phyloP scores from a whole-genome alignment of 1,284 basidiomycete species.

The Moniliella sp. region DNA sequence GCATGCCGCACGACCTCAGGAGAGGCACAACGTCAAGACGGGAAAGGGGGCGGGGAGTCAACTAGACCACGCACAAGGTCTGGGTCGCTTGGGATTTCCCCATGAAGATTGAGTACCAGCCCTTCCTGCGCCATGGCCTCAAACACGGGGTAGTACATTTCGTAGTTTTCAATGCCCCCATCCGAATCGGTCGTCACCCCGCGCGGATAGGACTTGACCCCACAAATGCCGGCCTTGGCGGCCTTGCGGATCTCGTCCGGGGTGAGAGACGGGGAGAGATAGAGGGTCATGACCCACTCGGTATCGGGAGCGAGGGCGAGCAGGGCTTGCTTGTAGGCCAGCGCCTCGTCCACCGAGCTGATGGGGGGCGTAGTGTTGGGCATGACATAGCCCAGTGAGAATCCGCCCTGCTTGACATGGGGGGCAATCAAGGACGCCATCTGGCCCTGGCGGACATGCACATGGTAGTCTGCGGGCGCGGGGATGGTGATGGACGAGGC shows the following conservation, averaged over 20 bases:
- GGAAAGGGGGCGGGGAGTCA: background rate
- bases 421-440: conserved; percentile 59
- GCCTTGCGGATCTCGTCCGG: conserved; percentile 70
- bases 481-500: conserved; percentile 8
- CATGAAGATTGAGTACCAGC: conserved; percentile 93
- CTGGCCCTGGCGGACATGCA: conserved; percentile 74
- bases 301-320: conserved; percentile 54
- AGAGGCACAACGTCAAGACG: background rate
- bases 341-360: conserved; percentile 57
- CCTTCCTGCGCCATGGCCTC: conserved; percentile 76
- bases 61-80: conserved; percentile 41
- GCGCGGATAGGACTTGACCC: conserved; percentile 88
- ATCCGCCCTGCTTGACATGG: conserved; percentile 72
- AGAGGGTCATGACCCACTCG: conserved; percentile 84
- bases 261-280: conserved; percentile 71
- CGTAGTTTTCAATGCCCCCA: conserved; percentile 86
- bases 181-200: conserved; percentile 96
- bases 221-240: conserved; percentile 29
- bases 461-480: conserved; percentile 50
- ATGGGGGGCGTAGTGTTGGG: conserved; percentile 86
- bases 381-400: conserved; percentile 88
- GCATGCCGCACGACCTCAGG: too few species aligned
- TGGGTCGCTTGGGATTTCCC: conserved; percentile 80
- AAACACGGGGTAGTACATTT: conserved; percentile 80
- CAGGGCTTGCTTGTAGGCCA: conserved; percentile 58